Percentiles rank a stretch among this genome's conserved stretches.
These are phyloP conservation scores for Areca catechu DNA, from an alignment of 176 grass and related monocot genomes.

Conservation along the genomic window DNA sequence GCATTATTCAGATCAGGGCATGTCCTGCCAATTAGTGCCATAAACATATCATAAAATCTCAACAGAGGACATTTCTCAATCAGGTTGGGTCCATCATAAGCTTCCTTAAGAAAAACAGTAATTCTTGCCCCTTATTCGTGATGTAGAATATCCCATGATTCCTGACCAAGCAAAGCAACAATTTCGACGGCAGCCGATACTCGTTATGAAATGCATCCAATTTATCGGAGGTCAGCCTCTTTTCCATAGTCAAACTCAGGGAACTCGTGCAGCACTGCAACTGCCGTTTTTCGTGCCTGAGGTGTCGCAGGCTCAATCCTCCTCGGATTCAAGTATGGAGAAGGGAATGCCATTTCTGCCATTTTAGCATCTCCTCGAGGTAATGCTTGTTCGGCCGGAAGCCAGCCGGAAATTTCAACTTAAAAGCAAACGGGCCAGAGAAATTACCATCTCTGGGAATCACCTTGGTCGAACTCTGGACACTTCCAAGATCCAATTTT, in stretches of 20 bases:
- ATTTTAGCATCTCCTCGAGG: conserved; percentile 64
- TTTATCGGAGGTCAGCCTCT: conserved; percentile 68
- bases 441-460: conserved; percentile 87
- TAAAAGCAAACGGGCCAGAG: conserved; percentile 66
- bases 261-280: conserved; percentile 72
- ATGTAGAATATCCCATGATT: conserved; percentile 94
- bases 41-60: conserved; percentile 62
- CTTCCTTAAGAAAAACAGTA: conserved; percentile 86
- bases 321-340: conserved; percentile 70
- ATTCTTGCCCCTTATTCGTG: conserved; percentile 87
- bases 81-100: conserved; percentile 47
- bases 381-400: conserved; percentile 81
- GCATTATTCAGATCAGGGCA: conserved; percentile 27
- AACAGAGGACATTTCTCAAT: conserved; percentile 63
- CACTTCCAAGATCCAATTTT: conserved; percentile 40
- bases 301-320: conserved; percentile 47
- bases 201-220: conserved; percentile 72
- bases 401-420: conserved; percentile 63
- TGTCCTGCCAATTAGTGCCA: conserved; percentile 46
- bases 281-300: conserved; percentile 56
- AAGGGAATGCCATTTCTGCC: conserved; percentile 91
- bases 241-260: conserved; percentile 82
- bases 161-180: conserved; percentile 78
- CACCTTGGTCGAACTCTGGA: conserved; percentile 30
- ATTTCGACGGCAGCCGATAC: conserved; percentile 56